Evolutionary conservation across 805 yeast genomes (phyloP).

Genomic region (Suhomyces emberorum): DNA sequence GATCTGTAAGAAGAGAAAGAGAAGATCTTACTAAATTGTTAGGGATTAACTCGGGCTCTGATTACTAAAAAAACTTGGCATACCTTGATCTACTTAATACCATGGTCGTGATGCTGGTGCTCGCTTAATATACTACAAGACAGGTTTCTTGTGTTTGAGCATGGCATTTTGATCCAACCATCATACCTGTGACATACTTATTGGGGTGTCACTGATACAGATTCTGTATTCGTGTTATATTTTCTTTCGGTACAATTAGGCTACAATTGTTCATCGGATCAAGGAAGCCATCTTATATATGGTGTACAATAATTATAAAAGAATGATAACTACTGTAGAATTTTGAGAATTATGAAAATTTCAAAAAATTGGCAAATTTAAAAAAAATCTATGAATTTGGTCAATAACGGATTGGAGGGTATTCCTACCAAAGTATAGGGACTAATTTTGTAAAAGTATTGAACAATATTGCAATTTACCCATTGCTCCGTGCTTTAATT

Average conservation of each 20-base stretch:
- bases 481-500: too few relatives aligned
- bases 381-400: too few relatives aligned
- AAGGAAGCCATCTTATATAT: neutral
- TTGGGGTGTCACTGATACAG: constrained; percentile 2
- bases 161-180: neutral
- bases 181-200: constrained; percentile 1
- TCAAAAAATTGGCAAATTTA: too few relatives aligned
- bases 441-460: too few relatives aligned
- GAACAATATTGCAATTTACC: too few relatives aligned
- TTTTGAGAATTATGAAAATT: too few relatives aligned
- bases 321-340: too few relatives aligned
- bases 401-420: too few relatives aligned
- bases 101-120: neutral
- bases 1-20: constrained; percentile 21
- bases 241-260: constrained; percentile 6
- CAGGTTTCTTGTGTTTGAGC: constrained; percentile 3
- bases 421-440: too few relatives aligned
- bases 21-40: constrained; percentile 24
- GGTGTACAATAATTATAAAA: neutral
- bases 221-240: neutral
- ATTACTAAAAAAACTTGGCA: neutral
- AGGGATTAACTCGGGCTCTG: too few relatives aligned
- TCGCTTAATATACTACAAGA: constrained; percentile 2
- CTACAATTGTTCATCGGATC: constrained; percentile 2
- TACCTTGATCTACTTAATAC: constrained; percentile 1